phyloP scores from a whole-genome alignment of 768 basidiomycete genomes.

The Solioccasus polychromus region DNA sequence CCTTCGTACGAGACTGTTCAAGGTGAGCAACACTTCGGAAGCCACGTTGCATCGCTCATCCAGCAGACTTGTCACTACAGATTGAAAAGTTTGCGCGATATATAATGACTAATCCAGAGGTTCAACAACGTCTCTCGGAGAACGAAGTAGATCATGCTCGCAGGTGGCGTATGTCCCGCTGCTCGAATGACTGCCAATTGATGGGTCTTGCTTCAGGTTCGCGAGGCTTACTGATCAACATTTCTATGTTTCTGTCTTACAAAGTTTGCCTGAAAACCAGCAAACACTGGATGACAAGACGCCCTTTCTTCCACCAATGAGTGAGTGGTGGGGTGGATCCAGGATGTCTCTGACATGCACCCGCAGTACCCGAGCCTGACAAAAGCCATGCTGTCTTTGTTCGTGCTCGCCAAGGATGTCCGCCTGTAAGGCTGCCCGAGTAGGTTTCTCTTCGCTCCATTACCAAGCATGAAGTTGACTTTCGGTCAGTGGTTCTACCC shows the following conservation, averaged over 20 bases:
- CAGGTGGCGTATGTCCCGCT: conserved; percentile 42
- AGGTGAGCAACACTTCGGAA: conserved; percentile 51
- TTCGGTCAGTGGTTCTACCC: conserved; percentile 54
- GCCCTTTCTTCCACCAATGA: conserved; percentile 73
- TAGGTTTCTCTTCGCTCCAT: conserved; percentile 33
- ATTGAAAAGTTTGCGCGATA: conserved; percentile 86
- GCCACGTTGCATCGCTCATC: not conserved
- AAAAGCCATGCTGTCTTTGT: conserved; percentile 76
- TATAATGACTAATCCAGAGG: conserved; percentile 64
- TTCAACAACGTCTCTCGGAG: conserved; percentile 77
- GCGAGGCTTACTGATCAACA: conserved; percentile 75
- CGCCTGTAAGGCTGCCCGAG: conserved; percentile 67
- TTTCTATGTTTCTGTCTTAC: conserved; percentile 75
- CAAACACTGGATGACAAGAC: conserved; percentile 73
- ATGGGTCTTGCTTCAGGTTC: conserved; percentile 49
- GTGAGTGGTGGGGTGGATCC: conserved; percentile 35
- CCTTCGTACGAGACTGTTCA: conserved; percentile 79
- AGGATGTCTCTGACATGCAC: conserved; percentile 5
- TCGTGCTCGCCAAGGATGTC: conserved; percentile 70
- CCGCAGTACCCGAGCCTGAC: conserved; percentile 74
- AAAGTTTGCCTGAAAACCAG: conserved; percentile 76
- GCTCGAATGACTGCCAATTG: not conserved
- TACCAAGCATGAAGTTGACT: not conserved
- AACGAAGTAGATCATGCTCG: conserved; percentile 81
- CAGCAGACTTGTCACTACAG: conserved; percentile 36